Base-by-base conservation (phyloP, 345 rosid genomes). In the Euphorbia peplus region DNA sequence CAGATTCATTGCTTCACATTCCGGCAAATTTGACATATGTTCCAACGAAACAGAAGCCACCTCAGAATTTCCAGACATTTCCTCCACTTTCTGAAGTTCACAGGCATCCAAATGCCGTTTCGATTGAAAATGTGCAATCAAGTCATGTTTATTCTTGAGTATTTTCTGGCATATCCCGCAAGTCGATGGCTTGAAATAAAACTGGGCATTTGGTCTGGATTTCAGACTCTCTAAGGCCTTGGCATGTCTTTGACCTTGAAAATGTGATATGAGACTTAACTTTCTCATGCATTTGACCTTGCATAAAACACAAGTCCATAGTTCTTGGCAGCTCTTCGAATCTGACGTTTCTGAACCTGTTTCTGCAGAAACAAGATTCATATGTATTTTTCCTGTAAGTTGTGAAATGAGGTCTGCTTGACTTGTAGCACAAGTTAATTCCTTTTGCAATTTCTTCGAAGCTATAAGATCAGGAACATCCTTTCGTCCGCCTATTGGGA, bases 381-480 rank as follows among this genome's bases (percentile, higher is more conserved):
- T n/a, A n/a, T n/a, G n/a, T n/a, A n/a, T 35, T 22, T 15, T 9
- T 14, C 55, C 39, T 65, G 60, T 73, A 16, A 78, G 44, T 26
- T 63, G 80, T n/a, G n/a, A n/a, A n/a, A n/a, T n/a, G n/a, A n/a
- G 6, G 3, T 32, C 37, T 32, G 37, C 37, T 32, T 32, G 4
- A 67, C 82, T 75, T 68, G 70, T 0, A 21, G 71, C 65, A 58
- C 80, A 78, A 16, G 74, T 72, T 82, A 80, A 78, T 48, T 63
- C 71, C 65, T 72, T 75, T 57, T 69, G 67, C 42, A 37, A 64
- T 51, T 66, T 53, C 68, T 58, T 44, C 12, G 55, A 53, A 13
- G 59, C 39, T 15, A 56, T 22, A 26, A 63, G 44, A 46, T 54
- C 69, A 4, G 60, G 18, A 35, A 18, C 25, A 35, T 44, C 64